Base-by-base conservation (phyloP, 352 stramenopile species). In the Phytophthora niederhauseri region DNA sequence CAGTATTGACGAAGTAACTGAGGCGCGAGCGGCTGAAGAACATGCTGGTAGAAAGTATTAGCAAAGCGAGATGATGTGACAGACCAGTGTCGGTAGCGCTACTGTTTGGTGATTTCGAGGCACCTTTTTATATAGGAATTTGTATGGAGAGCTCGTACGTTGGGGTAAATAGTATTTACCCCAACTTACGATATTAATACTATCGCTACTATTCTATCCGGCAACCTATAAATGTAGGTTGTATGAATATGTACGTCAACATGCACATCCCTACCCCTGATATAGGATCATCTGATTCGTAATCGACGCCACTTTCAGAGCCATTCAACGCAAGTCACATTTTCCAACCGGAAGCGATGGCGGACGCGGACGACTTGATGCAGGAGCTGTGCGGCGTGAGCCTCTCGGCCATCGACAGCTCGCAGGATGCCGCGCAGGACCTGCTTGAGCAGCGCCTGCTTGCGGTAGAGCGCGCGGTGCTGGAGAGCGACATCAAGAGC, bases 341-440 rank as follows among this genome's bases (percentile, higher is more conserved):
- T 59, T 62, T 61, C 8, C 54, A 59, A 38, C 53, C 28, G n/a
- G n/a, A 67, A 74, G 51, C 57, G 69, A 90, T 89, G 80, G 77
- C 79, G 45, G 63, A 74, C 52, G 66, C 72, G 24, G 82, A 92
- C 51, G 83, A 92, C 38, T 73, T 89, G 52, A 76, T 91, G 57
- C 75, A 80, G 34, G 82, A 92, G 69, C 77, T 89, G 11, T 84
- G 80, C 59, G 84, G 78, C 69, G 76, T 89, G 49, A 84, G 70
- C 50, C 66, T 80, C 20, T 78, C 73, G 12, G 68, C 68, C 20
- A 81, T 88, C 68, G 76, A 77, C 45, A 66, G 52, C 45, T 54
- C 70, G 15, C 64, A 72, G 20, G 73, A 89, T 30, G 73, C 75
- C 19, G 68, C 77, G n/a, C 58, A 72, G 26, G 70, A 86, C 36